These are phyloP conservation scores for Isatis lusitanica DNA, from an alignment of 441 rosid genomes.

Conservation along the genomic window DNA sequence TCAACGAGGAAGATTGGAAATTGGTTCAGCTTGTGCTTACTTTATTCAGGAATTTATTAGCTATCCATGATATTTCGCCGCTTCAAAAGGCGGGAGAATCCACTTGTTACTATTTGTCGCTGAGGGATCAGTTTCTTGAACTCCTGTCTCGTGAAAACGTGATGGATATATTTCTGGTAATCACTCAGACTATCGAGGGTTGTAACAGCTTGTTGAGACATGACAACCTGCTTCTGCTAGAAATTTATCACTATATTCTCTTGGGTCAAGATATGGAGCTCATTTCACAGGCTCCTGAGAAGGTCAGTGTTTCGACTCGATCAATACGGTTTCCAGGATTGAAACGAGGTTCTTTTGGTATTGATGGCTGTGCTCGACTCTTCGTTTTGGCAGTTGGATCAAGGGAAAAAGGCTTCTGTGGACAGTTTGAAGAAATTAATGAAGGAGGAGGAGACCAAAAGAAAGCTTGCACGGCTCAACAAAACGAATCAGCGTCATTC, in stretches of 20 bases:
- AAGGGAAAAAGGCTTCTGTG: slow-evolving; percentile 48
- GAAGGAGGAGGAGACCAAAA: slow-evolving; percentile 71
- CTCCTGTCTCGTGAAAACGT: slow-evolving; percentile 80
- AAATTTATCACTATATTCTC: slow-evolving; percentile 71
- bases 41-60: slow-evolving; percentile 79
- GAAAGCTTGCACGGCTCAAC: slow-evolving; percentile 57
- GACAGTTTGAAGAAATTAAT: slow-evolving; percentile 75
- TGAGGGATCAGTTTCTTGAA: slow-evolving; percentile 80
- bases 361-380: background rate
- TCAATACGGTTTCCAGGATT: background rate
- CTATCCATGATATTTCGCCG: slow-evolving; percentile 71
- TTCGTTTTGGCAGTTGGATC: slow-evolving; percentile 46
- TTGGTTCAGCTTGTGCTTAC: slow-evolving; percentile 90
- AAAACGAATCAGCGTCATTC: slow-evolving; percentile 60
- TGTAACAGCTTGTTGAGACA: slow-evolving; percentile 63
- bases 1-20: slow-evolving; percentile 96
- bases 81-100: slow-evolving; percentile 77
- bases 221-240: slow-evolving; percentile 84
- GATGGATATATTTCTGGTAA: slow-evolving; percentile 72
- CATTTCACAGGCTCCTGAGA: slow-evolving; percentile 54
- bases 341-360: background rate
- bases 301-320: slow-evolving; percentile 48
- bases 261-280: slow-evolving; percentile 81
- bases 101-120: slow-evolving; percentile 59
- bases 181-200: slow-evolving; percentile 70